Evolutionary conservation across 345 rosid genomes (phyloP).

Genomic region (Gynandropsis gynandra): DNA sequence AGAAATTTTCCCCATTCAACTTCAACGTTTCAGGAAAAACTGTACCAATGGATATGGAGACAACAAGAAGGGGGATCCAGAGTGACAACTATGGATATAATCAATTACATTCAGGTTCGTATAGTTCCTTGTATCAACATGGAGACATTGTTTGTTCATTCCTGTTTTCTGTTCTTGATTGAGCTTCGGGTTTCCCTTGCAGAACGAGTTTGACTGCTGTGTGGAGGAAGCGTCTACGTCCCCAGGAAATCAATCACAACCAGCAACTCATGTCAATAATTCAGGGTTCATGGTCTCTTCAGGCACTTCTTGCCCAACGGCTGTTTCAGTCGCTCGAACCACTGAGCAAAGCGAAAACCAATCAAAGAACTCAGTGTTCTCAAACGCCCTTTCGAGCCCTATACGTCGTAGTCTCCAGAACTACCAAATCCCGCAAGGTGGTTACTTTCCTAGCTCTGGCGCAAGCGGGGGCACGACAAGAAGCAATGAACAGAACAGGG

Average conservation of each 20-base stretch:
- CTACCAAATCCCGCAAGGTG: conserved; percentile 64
- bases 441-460: conserved; percentile 39
- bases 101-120: conserved; percentile 65
- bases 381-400: conserved; percentile 80
- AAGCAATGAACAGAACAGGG: conserved; percentile 46
- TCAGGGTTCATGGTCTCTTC: conserved; percentile 44
- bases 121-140: conserved; percentile 3
- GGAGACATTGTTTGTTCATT: neutral
- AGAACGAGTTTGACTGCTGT: conserved; percentile 50
- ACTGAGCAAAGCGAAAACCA: conserved; percentile 70
- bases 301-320: conserved; percentile 44
- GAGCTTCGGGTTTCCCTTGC: conserved; percentile 17
- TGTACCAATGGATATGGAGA: conserved; percentile 79
- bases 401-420: conserved; percentile 62
- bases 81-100: conserved; percentile 54
- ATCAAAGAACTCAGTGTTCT: conserved; percentile 67
- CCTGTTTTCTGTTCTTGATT: conserved; percentile 14
- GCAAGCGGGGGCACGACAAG: conserved; percentile 40
- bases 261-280: conserved; percentile 35
- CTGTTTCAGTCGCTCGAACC: conserved; percentile 39
- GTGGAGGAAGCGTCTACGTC: conserved; percentile 54
- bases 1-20: neutral
- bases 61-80: conserved; percentile 83
- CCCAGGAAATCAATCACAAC: conserved; percentile 51
- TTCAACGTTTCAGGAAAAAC: conserved; percentile 55